A percentile compares a stretch with the other conserved stretches of the same genome.
phyloP scores from a whole-genome alignment of 441 rosid species.

The Theobroma grandiflorum region DNA sequence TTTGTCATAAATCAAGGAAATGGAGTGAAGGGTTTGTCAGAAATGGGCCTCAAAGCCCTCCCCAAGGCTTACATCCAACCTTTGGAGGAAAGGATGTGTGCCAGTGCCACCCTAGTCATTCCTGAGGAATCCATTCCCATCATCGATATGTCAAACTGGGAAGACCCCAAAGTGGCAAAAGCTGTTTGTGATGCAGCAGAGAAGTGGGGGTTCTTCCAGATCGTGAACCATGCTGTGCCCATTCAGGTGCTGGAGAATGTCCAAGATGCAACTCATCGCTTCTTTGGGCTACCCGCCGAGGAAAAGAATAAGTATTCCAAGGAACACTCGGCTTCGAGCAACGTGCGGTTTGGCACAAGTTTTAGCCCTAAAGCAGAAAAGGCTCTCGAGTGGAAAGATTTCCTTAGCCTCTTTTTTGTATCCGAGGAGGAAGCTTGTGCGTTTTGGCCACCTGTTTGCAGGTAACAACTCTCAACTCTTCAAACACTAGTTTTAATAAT shows the following conservation, averaged over 20 bases:
- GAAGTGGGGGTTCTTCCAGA: constrained; percentile 43
- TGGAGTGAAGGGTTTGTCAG: constrained; percentile 55
- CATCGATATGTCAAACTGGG: constrained; percentile 42
- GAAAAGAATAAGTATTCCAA: constrained; percentile 32
- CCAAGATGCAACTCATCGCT: constrained; percentile 30
- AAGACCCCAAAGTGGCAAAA: constrained; percentile 33
- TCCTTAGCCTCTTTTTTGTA: constrained; percentile 36
- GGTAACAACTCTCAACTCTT: constrained; percentile 19
- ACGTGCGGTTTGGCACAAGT: constrained; percentile 36
- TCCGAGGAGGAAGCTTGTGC: constrained; percentile 30
- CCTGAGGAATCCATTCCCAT: constrained; percentile 34
- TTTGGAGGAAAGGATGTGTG: constrained; percentile 28
- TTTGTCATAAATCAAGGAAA: constrained; percentile 44
- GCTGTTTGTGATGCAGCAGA: constrained; percentile 38
- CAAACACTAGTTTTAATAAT: no score
- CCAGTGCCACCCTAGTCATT: neutral
- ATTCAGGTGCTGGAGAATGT: constrained; percentile 33
- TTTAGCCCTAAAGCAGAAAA: constrained; percentile 39
- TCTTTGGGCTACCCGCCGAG: constrained; percentile 29
- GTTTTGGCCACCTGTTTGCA: constrained; percentile 48
- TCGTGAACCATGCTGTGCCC: constrained; percentile 42
- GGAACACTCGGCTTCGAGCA: constrained; percentile 22
- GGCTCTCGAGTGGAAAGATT: constrained; percentile 44
- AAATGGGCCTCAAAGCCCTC: constrained; percentile 39
- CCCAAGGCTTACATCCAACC: constrained; percentile 45